These are phyloP conservation scores for Ceriops decandra DNA, from an alignment of 345 rosid genomes.

Conservation along the genomic window DNA sequence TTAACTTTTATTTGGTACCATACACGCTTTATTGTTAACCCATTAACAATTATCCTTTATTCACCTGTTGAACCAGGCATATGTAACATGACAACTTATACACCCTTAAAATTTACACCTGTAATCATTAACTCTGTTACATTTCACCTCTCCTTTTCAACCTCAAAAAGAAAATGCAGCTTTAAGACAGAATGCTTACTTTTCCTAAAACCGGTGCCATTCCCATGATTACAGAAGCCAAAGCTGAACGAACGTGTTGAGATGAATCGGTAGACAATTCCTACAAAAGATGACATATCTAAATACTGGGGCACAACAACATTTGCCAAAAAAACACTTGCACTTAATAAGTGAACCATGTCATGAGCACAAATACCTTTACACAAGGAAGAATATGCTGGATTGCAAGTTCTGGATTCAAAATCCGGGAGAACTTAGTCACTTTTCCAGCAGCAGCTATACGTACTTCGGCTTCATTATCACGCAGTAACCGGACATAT, in stretches of 20 bases:
- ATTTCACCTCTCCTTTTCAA: no score
- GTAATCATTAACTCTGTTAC: no score
- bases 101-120: no score
- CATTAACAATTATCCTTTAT: no score
- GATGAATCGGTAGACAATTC: conserved; percentile 92
- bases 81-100: no score
- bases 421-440: conserved; percentile 81
- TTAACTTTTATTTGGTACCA: no score
- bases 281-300: conserved; percentile 35
- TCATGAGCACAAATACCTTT: conserved; percentile 47
- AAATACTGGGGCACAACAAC: not conserved
- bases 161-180: not conserved
- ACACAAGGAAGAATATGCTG: conserved; percentile 89
- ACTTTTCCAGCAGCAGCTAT: conserved; percentile 96
- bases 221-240: conserved; percentile 98
- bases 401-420: conserved; percentile 79
- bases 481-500: conserved; percentile 84
- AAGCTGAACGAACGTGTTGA: conserved; percentile 91
- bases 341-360: conserved; percentile 4
- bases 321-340: not conserved
- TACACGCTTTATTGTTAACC: no score
- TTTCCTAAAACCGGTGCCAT: conserved; percentile 87
- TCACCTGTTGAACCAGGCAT: no score
- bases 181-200: conserved; percentile 19
- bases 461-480: conserved; percentile 96